Evolutionary conservation across 306 rosid species (phyloP), one percentile per base, ranked within the genome.

Genomic region (Lagenaria siceraria): DNA sequence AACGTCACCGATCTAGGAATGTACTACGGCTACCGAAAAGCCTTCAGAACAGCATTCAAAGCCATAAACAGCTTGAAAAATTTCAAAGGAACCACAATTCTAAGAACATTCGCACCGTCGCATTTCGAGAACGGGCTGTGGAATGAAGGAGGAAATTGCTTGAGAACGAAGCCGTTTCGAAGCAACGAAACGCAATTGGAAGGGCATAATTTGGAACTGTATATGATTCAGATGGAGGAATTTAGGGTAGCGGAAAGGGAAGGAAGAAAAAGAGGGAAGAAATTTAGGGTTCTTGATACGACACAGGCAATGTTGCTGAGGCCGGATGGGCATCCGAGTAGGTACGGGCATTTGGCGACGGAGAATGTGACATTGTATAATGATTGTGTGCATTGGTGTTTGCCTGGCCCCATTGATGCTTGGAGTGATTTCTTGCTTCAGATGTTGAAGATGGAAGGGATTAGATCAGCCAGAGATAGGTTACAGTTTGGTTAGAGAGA

Each of bases 361-460:
- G 97, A 83, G 33, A 92, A 89, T 40, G 93, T 90, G 25, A 92
- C 96, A 1, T 66, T 90, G 84, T 90, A 87, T 54, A 90, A 94
- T 77, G 98, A 94, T 38, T 94, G 98, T 85, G 97, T 92, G 43
- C 98, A 94, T 19, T 94, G 96, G 97, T 91, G 97, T 78, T 86
- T 91, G 80, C 97, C 96, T 0, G 96, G 98, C 1, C 97, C 98
- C 19, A 88, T 93, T 13, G 98, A 89, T 76, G 84, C 92, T 0
- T 93, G 93, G 98, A 88, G 87, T 52, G 96, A 93, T 84, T 83
- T 93, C 78, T 56, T 91, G 56, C 78, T 93, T 13, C 88, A 87
- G 62, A 89, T 93, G 91, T 77, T 93, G 85, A 93, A 89, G 87
- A 93, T 85, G 89, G 96, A 93, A 66, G 88, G 92, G 60, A 82